phyloP scores from a whole-genome alignment of 192 early-diverging fungal genomes.

The Diversispora eburnea region DNA sequence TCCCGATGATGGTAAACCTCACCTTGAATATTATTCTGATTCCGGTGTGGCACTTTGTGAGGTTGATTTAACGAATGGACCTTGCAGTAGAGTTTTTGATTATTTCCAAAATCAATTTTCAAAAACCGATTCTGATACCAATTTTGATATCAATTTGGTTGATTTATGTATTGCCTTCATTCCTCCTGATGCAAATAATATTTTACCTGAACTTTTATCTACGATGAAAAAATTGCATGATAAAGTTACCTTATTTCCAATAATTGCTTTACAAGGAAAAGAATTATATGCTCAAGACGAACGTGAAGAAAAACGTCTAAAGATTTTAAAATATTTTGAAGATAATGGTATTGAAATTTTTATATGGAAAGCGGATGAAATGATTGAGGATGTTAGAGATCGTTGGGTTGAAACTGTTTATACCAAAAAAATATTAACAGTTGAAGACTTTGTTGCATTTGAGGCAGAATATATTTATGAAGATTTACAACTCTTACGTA shows the following conservation, averaged over 20 bases:
- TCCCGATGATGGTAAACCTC: background rate
- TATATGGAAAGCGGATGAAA: slow-evolving; percentile 19
- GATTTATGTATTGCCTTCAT: slow-evolving; percentile 26
- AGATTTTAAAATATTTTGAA: background rate
- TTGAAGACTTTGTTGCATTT: slow-evolving; percentile 4
- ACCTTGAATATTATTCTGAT: slow-evolving; percentile 1
- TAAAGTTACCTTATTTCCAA: slow-evolving; percentile 19
- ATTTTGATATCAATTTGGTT: slow-evolving; percentile 8
- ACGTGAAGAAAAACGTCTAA: slow-evolving; percentile 4
- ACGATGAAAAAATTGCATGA: slow-evolving; percentile 24
- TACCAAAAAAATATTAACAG: slow-evolving; percentile 15
- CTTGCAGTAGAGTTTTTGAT: background rate
- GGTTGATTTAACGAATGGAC: slow-evolving; percentile 16
- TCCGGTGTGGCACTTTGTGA: slow-evolving; percentile 17
- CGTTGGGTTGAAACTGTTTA: slow-evolving; percentile 14
- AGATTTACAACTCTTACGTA: slow-evolving; percentile 20
- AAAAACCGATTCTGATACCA: background rate
- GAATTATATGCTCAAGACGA: background rate
- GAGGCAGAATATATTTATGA: background rate
- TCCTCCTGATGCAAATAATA: background rate
- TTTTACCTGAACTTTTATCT: background rate
- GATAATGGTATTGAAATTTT: slow-evolving; percentile 22
- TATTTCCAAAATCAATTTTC: slow-evolving; percentile 8
- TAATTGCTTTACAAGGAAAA: background rate
- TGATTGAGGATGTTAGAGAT: background rate